Base-by-base conservation (phyloP, 1,284 basidiomycete genomes). In the Papiliotrema flavescens region DNA sequence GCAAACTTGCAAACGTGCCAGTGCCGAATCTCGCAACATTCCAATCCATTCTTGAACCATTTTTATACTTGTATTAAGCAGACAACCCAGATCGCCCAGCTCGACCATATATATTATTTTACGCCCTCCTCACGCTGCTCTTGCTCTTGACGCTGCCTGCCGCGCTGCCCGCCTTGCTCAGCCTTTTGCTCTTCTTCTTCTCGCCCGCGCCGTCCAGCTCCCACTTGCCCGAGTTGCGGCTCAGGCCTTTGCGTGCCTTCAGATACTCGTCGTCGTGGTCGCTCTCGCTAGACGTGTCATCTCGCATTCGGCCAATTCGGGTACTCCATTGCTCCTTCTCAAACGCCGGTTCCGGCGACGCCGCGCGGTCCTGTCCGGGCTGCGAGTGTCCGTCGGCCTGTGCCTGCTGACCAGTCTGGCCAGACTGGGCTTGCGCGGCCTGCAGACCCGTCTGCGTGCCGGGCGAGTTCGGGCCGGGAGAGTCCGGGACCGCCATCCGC, bases 271-370 rank as follows among this genome's bases (percentile, higher is more conserved):
- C 61, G 56, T 70, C 65, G 28, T 54, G 22, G 47, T 66, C 62
- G 19, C 66, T 66, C 41, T 76, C 74, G 28, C 74, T 73, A 6
- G 64, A 61, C 23, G 66, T 71, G 60, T 74, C 73, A 3, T 74
- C 75, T 41, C 64, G 57, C 58, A 71, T 59, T 32, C 61, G 57
- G 6, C 73, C 73, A 37, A 77, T 74, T 28, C 74, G 60, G 17
- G 70, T 70, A 23, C 55, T 59, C 74, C 74, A 77, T 28, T 64
- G 28, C 40, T 63, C 55, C 19, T 44, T 44, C 22, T 45, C 24
- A 17, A 44, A 34, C 2, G 37, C 34, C 11, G 46, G 19, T 40
- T 61, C 54, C 32, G 54, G 52, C 20, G 48, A 47, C 20, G 51
- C 32, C 11, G 54, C 49, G 23, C 61, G 51, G 22, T 40, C 41